These are phyloP conservation scores for Hymenoscyphus fraxineus DNA, from an alignment of 2,329 filamentous ascomycete species.

Conservation along the genomic window DNA sequence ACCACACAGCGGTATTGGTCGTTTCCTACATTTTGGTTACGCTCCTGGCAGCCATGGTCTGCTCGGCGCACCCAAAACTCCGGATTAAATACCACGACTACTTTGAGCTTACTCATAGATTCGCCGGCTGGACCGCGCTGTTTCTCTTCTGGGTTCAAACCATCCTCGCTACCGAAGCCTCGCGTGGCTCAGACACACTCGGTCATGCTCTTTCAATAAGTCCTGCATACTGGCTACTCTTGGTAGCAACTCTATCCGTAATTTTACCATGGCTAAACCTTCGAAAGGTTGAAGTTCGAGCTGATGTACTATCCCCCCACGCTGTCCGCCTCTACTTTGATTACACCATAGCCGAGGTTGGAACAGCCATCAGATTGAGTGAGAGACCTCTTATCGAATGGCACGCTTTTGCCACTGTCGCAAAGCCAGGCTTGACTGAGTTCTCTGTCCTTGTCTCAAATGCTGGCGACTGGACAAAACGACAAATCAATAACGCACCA, in stretches of 20 bases:
- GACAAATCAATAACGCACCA: conserved; percentile 59
- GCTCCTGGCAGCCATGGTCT: conserved; percentile 61
- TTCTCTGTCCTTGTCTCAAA: conserved; percentile 70
- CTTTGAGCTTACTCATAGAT: conserved; percentile 70
- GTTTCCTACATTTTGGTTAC: conserved; percentile 56
- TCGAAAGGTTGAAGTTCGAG: conserved; percentile 60
- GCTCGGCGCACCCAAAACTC: conserved; percentile 46
- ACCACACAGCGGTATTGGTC: conserved; percentile 27
- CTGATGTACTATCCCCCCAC: conserved; percentile 67
- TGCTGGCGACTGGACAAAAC: conserved; percentile 70
- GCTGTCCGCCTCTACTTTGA: conserved; percentile 68
- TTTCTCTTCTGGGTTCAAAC: conserved; percentile 62
- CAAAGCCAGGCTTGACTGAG: conserved; percentile 33
- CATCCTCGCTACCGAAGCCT: conserved; percentile 49
- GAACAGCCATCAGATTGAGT: conserved; percentile 57
- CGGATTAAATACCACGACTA: conserved; percentile 55
- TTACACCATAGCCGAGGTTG: conserved; percentile 49
- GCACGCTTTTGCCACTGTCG: conserved; percentile 62
- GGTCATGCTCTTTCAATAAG: conserved; percentile 39
- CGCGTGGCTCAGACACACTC: conserved; percentile 31
- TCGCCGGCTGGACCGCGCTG: conserved; percentile 66
- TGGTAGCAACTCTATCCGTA: conserved; percentile 60
- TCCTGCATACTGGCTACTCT: conserved; percentile 66
- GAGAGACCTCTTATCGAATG: conserved; percentile 64
- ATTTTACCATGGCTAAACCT: conserved; percentile 71